Base-by-base conservation (phyloP, 352 stramenopile species). In the Globisporangium nodosum region DNA sequence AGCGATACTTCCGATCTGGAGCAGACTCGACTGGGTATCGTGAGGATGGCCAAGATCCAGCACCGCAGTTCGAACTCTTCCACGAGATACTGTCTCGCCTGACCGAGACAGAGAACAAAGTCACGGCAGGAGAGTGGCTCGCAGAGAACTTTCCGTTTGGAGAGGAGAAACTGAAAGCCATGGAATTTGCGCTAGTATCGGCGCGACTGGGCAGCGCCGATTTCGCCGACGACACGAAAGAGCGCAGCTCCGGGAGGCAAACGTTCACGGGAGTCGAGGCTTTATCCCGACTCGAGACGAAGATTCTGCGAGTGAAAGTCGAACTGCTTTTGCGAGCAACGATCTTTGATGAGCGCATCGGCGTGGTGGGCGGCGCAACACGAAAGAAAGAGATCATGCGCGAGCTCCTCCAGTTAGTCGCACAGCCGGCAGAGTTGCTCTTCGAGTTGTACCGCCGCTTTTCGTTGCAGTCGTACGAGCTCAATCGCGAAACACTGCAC, bases 81-180 rank as follows among this genome's bases (percentile, higher is more conserved):
- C 54, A 76, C 58, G 51, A 49, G 7, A 66, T 83, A 20, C 31
- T 68, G 3, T 57, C 51, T 30, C 62, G 69, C 11, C 61, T 83
- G 35, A 70, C 60, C 24, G 65, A 73, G 35, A 67, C 56, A 3
- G 74, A 81, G 60, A 78, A 65, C 39, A 65, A 63, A 9, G 71
- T 81, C n/a, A 81, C 73, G 43, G 71, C 71, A 55, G 63, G 70
- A 30, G 73, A 85, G 56, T 85, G 75, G 73, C 49, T 85, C 21
- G 75, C 75, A 21, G 73, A 83, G 30, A 69, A 77, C 18, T 78
- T 85, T 40, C 56, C 66, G 15, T 57, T 69, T 0, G 54, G 70
- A 2, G 58, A 74, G 21, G 69, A 85, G 15, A 83, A 81, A 13
- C 15, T 83, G 20, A 69, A 71, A 46, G 71, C 71, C 3, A 61